Percentiles rank a stretch among this genome's conserved stretches.
Conservation (phyloP, 2,329 filamentous ascomycete genomes). For the Exserohilum rostratum region DNA sequence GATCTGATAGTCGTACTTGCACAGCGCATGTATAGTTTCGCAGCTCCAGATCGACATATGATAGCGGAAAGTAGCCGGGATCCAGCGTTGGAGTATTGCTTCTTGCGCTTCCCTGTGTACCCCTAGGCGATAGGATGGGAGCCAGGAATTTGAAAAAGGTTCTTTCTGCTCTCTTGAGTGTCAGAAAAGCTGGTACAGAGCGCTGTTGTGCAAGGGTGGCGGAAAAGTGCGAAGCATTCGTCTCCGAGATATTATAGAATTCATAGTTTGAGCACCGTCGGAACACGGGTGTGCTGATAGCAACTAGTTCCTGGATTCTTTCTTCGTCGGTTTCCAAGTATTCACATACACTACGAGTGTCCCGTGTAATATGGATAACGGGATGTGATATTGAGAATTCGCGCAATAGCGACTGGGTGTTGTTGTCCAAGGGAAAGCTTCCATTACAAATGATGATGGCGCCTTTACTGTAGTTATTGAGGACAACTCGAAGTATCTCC, state of each 20-base stretch:
- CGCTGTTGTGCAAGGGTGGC: conserved; percentile 40
- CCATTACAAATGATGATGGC: conserved; percentile 74
- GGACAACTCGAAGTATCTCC: conserved; percentile 65
- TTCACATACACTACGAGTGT: conserved; percentile 66
- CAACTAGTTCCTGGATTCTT: conserved; percentile 64
- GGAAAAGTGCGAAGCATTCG: conserved; percentile 28
- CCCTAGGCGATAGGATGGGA: conserved; percentile 60
- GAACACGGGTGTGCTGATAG: conserved; percentile 64
- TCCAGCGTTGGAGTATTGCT: conserved; percentile 59
- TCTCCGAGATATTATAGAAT: conserved; percentile 75
- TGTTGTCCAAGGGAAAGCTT: conserved; percentile 67
- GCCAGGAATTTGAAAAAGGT: conserved; percentile 73
- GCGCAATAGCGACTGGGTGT: conserved; percentile 63
- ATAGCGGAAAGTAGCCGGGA: conserved; percentile 66
- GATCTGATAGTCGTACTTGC: conserved; percentile 64
- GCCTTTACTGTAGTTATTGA: conserved; percentile 63
- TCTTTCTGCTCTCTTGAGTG: conserved; percentile 69
- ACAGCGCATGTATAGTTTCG: conserved; percentile 71
- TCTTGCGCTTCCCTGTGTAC: conserved; percentile 38
- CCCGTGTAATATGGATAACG: conserved; percentile 73
- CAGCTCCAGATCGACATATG: conserved; percentile 63
- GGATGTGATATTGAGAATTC: conserved; percentile 70
- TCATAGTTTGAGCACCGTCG: conserved; percentile 73
- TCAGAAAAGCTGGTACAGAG: conserved; percentile 64
- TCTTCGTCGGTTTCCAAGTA: conserved; percentile 62